Conservation (phyloP, 2,329 filamentous ascomycete genomes). For the Talaromyces islandicus region DNA sequence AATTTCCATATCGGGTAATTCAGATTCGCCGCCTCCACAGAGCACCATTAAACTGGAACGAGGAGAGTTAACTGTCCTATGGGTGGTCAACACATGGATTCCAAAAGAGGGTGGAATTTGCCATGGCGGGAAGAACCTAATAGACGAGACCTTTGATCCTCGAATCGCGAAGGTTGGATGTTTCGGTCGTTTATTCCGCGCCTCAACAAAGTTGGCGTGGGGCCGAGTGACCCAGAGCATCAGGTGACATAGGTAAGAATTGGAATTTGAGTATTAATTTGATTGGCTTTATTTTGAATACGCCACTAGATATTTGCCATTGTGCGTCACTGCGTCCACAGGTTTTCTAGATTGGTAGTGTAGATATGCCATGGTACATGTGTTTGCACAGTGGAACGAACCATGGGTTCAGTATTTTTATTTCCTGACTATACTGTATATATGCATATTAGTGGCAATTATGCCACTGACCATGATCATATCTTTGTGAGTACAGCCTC, state of each 20-base stretch:
- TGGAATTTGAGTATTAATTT: not conserved
- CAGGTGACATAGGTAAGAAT: not conserved
- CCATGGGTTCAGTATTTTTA: not conserved
- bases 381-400: not conserved
- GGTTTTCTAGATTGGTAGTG: not conserved
- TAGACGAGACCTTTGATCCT: not conserved
- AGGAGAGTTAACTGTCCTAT: not conserved
- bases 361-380: not conserved
- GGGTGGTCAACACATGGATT: not conserved
- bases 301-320: not conserved
- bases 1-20: not conserved
- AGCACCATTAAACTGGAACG: not conserved
- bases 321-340: not conserved
- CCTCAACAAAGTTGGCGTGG: not conserved
- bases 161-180: not conserved
- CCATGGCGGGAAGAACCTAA: not conserved
- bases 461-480: not conserved
- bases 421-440: not conserved
- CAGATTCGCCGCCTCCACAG: not conserved
- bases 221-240: not conserved
- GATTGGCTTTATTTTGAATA: not conserved
- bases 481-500: not conserved
- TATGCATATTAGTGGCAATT: not conserved
- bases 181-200: not conserved
- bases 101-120: not conserved